phyloP scores from a whole-genome alignment of 441 rosid species.

The Biscutella laevigata region DNA sequence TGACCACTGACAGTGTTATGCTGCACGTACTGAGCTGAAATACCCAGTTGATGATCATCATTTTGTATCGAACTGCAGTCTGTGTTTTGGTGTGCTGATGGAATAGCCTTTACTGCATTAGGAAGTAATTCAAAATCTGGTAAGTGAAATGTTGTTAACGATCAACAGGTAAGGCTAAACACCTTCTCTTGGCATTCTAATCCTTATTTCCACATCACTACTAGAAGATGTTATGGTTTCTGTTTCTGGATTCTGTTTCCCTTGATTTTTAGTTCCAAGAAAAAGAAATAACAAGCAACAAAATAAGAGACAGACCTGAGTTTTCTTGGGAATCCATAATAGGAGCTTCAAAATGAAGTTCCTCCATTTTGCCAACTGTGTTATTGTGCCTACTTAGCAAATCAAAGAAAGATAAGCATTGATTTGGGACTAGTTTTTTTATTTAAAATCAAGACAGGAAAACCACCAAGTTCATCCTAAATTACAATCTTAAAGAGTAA shows the following conservation, averaged over 20 bases:
- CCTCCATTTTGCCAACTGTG: conserved; percentile 25
- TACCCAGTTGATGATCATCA: conserved; percentile 24
- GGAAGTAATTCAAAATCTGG: neutral
- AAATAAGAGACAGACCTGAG: conserved; percentile 34
- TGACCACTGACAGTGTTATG: conserved; percentile 29
- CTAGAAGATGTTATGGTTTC: neutral
- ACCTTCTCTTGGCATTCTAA: neutral
- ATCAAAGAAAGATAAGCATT: conserved; percentile 8
- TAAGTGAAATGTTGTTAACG: neutral
- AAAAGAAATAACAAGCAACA: neutral
- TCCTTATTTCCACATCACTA: neutral
- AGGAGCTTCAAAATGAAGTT: conserved; percentile 30
- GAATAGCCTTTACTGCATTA: conserved; percentile 17
- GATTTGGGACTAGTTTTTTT: neutral
- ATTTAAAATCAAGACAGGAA: neutral
- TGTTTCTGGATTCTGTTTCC: neutral
- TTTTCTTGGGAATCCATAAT: conserved; percentile 31
- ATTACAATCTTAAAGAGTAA: neutral
- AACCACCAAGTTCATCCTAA: neutral
- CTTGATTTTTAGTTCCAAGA: neutral
- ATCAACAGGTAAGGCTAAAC: conserved; percentile 1
- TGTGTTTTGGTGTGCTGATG: conserved; percentile 34
- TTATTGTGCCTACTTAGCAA: conserved; percentile 29
- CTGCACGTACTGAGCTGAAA: conserved; percentile 21
- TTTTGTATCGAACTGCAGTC: conserved; percentile 23